These are phyloP conservation scores for Pseudogymnoascus sp. DNA, from an alignment of 2,329 filamentous ascomycete genomes.

Conservation along the genomic window DNA sequence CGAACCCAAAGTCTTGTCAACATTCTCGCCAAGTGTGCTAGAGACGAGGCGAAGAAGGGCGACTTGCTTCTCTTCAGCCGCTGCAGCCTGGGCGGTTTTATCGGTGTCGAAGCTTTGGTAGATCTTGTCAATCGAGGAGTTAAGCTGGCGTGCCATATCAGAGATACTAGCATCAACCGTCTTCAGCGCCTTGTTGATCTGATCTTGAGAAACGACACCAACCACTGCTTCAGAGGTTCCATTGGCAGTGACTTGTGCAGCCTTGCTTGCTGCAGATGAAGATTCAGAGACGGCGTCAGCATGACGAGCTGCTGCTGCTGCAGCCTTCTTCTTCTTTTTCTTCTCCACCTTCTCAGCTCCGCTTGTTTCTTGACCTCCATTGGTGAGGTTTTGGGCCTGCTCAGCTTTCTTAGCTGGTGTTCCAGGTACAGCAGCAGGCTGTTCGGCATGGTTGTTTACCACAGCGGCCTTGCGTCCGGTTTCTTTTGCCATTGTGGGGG, in stretches of 20 bases:
- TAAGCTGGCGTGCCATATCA: conserved; percentile 44
- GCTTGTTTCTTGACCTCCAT: conserved; percentile 22
- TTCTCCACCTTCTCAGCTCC: conserved; percentile 53
- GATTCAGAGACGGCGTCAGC: conserved; percentile 6
- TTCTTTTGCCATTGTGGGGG: conserved; percentile 18
- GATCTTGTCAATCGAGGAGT: conserved; percentile 53
- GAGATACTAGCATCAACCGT: conserved; percentile 42
- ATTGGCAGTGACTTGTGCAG: conserved; percentile 15
- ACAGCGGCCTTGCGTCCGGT: conserved; percentile 21
- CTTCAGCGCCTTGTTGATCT: conserved; percentile 40
- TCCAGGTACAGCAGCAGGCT: conserved; percentile 15
- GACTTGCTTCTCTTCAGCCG: conserved; percentile 59
- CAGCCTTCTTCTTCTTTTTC: conserved; percentile 65
- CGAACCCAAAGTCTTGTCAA: conserved; percentile 41
- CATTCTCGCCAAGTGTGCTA: conserved; percentile 60
- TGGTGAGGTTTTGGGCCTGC: conserved; percentile 18
- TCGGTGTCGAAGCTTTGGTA: conserved; percentile 61
- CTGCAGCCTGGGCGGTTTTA: conserved; percentile 54
- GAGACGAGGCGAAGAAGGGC: conserved; percentile 62
- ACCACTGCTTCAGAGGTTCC: conserved; percentile 13
- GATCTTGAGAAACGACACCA: conserved; percentile 16
- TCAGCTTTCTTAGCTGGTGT: conserved; percentile 33
- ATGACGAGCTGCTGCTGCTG: conserved; percentile 11
- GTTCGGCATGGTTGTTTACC: conserved; percentile 18
- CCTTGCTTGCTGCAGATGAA: conserved; percentile 15